Evolutionary conservation across 2,329 filamentous ascomycete genomes (phyloP).

Genomic region (Venturia effusa): DNA sequence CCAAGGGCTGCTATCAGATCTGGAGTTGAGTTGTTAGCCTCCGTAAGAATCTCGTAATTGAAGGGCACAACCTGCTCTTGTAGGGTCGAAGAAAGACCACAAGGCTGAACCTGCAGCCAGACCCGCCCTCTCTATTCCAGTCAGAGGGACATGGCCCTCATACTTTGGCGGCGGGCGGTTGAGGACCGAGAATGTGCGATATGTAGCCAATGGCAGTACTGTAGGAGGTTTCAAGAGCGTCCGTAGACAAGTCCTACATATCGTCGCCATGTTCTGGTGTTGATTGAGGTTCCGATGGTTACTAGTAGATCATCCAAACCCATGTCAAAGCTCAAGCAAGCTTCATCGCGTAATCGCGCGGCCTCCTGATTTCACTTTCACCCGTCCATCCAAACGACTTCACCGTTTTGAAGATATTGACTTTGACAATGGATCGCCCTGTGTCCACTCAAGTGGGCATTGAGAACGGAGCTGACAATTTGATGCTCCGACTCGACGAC

Average conservation of each 20-base stretch:
- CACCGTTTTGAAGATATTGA: not conserved
- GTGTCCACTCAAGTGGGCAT: no score
- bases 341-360: not conserved
- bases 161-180: conserved; percentile 81
- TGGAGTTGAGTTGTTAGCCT: conserved; percentile 22
- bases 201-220: conserved; percentile 14
- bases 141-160: conserved; percentile 85
- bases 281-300: not conserved
- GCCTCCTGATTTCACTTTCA: not conserved
- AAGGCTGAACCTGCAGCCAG: conserved; percentile 54
- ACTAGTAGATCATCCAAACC: no score
- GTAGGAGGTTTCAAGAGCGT: not conserved
- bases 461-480: not conserved
- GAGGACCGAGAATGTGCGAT: conserved; percentile 63
- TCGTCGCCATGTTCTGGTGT: not conserved
- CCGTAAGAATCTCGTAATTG: not conserved
- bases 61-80: conserved; percentile 55
- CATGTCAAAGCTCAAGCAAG: conserved; percentile 1
- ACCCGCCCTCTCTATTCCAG: conserved; percentile 60
- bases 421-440: not conserved
- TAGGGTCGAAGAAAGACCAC: conserved; percentile 58
- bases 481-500: conserved; percentile 39
- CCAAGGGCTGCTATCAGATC: conserved; percentile 93
- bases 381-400: not conserved
- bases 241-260: not conserved